Evolutionary conservation across 306 rosid species (phyloP).

Genomic region (Castanospermum australe): DNA sequence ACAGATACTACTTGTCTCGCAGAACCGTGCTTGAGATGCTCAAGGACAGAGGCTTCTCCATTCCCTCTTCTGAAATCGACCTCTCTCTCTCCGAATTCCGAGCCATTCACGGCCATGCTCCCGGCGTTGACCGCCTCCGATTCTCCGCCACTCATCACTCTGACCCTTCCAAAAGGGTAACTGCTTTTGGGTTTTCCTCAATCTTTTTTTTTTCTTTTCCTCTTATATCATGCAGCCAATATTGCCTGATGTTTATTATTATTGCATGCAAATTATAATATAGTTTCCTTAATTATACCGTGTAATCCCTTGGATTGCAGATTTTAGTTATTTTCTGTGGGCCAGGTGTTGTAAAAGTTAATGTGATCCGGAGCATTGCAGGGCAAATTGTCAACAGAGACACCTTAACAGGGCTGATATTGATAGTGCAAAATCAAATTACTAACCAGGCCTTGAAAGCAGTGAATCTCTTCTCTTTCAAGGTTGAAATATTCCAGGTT

Average conservation of each 20-base stretch:
- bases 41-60: constrained; percentile 71
- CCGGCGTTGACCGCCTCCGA: constrained; percentile 73
- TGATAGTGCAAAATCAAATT: constrained; percentile 61
- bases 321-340: constrained; percentile 70
- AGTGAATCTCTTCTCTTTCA: constrained; percentile 47
- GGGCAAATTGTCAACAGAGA: constrained; percentile 69
- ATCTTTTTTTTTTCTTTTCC: background rate
- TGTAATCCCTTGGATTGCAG: constrained; percentile 41
- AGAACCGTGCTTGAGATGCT: constrained; percentile 82
- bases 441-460: constrained; percentile 84
- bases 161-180: constrained; percentile 68
- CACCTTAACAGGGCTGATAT: constrained; percentile 58
- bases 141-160: constrained; percentile 55
- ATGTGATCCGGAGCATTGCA: constrained; percentile 48
- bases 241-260: background rate
- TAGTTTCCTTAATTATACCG: background rate
- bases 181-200: background rate
- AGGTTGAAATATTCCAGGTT: constrained; percentile 94
- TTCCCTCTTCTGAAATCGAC: constrained; percentile 53
- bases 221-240: no score
- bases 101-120: constrained; percentile 45
- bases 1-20: constrained; percentile 72
- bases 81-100: constrained; percentile 71
- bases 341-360: constrained; percentile 60
- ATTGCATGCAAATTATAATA: background rate